Conservation (phyloP, 768 basidiomycete species). For the Hygrocybe coccinea region DNA sequence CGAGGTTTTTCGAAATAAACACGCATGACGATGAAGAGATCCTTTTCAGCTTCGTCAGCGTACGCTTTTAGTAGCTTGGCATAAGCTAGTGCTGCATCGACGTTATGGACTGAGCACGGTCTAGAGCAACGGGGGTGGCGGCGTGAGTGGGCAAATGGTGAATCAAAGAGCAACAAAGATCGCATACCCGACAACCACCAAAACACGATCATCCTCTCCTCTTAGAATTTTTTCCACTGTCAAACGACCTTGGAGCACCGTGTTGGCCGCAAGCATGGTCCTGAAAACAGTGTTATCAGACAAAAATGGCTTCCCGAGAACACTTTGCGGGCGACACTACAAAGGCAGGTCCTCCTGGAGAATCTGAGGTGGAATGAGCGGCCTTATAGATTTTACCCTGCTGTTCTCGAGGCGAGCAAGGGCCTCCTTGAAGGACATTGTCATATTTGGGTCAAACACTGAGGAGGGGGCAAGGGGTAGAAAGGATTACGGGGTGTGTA, state of each 20-base stretch:
- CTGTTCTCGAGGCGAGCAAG: constrained; percentile 79
- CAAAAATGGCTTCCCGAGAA: too few relatives aligned
- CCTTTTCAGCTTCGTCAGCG: constrained; percentile 73
- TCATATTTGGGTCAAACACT: constrained; percentile 55
- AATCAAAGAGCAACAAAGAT: background rate
- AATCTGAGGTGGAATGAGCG: constrained; percentile 91
- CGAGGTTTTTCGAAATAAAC: constrained; percentile 98
- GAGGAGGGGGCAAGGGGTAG: constrained; percentile 14
- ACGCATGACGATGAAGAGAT: constrained; percentile 93
- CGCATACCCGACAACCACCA: constrained; percentile 73
- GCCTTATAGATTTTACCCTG: constrained; percentile 80
- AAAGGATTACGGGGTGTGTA: background rate
- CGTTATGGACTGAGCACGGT: constrained; percentile 93
- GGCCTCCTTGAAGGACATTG: constrained; percentile 75
- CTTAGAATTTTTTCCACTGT: constrained; percentile 73
- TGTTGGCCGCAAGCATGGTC: constrained; percentile 76
- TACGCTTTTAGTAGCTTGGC: constrained; percentile 75
- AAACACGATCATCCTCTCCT: constrained; percentile 86
- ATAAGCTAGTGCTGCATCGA: constrained; percentile 81
- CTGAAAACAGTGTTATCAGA: too few relatives aligned
- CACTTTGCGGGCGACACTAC: too few relatives aligned
- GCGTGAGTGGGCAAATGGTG: background rate
- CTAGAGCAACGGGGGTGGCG: too few relatives aligned
- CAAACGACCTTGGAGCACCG: constrained; percentile 80
- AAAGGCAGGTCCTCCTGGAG: constrained; percentile 89